phyloP scores from a whole-genome alignment of 495 filamentous ascomycete species.

The Neurospora tetrasperma region DNA sequence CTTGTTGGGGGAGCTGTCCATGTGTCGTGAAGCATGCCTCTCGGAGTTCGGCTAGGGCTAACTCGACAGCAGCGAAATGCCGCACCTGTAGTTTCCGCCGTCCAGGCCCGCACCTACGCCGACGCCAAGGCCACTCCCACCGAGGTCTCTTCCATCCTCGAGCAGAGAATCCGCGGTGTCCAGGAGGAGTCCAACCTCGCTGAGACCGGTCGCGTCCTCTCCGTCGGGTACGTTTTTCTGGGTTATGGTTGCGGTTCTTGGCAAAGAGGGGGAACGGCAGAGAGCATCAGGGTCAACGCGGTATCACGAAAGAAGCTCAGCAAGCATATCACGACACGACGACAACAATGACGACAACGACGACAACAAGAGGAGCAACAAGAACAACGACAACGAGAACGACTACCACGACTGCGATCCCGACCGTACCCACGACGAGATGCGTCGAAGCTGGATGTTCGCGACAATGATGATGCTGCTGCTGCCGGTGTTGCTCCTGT shows the following conservation, averaged over 20 bases:
- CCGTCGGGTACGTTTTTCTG: slow-evolving; percentile 77
- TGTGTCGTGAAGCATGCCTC: slow-evolving; percentile 25
- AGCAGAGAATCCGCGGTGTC: slow-evolving; percentile 96
- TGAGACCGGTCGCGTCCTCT: slow-evolving; percentile 97
- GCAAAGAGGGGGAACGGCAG: slow-evolving; percentile 4
- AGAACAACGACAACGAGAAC: background rate
- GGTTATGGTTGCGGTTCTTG: slow-evolving; percentile 8
- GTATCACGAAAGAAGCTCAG: background rate
- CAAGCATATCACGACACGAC: background rate
- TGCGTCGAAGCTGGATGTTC: background rate
- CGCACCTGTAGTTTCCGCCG: slow-evolving; percentile 63
- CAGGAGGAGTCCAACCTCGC: slow-evolving; percentile 92
- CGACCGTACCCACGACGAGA: background rate
- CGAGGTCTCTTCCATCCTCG: slow-evolving; percentile 97
- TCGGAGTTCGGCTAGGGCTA: slow-evolving; percentile 40
- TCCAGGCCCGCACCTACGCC: slow-evolving; percentile 78
- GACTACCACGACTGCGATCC: background rate
- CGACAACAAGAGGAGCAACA: background rate
- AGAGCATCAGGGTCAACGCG: background rate
- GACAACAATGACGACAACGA: background rate
- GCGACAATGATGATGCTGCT: background rate
- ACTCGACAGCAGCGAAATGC: slow-evolving; percentile 64
- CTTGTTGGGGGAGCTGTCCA: slow-evolving; percentile 26
- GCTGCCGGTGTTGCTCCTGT: background rate
- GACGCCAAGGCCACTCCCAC: slow-evolving; percentile 93